phyloP scores from a whole-genome alignment of 768 basidiomycete species.

The Mycena floridula region DNA sequence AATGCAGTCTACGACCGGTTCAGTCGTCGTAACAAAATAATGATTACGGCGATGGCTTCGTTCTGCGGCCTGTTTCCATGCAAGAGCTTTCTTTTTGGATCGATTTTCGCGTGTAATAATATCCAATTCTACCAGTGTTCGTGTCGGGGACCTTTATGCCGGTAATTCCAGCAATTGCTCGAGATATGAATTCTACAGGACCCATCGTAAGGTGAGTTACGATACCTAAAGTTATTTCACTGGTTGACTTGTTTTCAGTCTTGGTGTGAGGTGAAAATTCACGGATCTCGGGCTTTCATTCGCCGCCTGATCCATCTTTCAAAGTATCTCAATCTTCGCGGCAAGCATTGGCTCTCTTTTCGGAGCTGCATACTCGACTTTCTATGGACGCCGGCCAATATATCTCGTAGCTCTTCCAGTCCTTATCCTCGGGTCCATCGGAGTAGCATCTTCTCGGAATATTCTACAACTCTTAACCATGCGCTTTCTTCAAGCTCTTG shows the following conservation, averaged over 20 bases:
- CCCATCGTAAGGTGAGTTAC: neutral
- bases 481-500: constrained; percentile 62
- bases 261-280: constrained; percentile 47
- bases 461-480: constrained; percentile 48
- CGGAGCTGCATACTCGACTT: constrained; percentile 47
- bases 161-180: neutral
- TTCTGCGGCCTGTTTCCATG: neutral
- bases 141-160: constrained; percentile 1
- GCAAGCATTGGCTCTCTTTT: constrained; percentile 40
- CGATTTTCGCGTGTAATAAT: neutral
- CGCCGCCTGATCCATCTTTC: too few species aligned
- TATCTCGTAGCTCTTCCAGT: constrained; percentile 58
- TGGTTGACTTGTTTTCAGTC: constrained; percentile 16
- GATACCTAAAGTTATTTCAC: neutral
- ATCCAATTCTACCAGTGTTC: neutral
- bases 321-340: constrained; percentile 42
- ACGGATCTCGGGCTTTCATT: too few species aligned
- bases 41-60: neutral
- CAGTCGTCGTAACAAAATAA: neutral
- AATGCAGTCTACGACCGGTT: neutral
- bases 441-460: constrained; percentile 41
- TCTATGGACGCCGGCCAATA: constrained; percentile 57
- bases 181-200: neutral
- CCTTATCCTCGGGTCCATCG: constrained; percentile 51
- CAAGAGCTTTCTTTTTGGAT: neutral